A percentile compares a stretch with the other conserved stretches of the same genome.
These are phyloP conservation scores for Macrolepiota albuminosa DNA, from an alignment of 768 basidiomycete genomes.

Conservation along the genomic window DNA sequence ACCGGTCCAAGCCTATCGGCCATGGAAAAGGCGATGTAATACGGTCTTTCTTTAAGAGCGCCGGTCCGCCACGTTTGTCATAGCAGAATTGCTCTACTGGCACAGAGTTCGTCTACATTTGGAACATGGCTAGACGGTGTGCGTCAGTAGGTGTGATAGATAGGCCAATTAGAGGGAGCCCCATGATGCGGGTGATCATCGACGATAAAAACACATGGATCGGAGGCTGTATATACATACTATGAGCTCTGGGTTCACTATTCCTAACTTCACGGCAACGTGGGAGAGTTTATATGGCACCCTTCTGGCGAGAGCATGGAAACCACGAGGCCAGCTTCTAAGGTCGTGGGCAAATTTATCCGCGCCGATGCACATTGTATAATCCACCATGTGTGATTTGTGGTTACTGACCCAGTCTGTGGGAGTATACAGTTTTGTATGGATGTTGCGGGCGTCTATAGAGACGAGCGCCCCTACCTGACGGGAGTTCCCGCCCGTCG, in stretches of 20 bases:
- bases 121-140: neutral
- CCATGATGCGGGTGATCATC: neutral
- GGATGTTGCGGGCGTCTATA: neutral
- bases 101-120: neutral
- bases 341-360: neutral
- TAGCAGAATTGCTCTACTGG: neutral
- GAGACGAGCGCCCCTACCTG: neutral
- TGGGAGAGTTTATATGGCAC: neutral
- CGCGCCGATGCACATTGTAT: neutral
- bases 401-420: neutral
- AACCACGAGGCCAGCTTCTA: conserved; percentile 5
- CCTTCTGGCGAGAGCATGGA: neutral
- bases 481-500: neutral
- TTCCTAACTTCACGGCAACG: conserved; percentile 4
- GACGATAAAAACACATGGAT: neutral
- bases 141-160: neutral
- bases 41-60: neutral
- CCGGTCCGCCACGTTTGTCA: neutral
- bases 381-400: neutral
- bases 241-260: neutral
- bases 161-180: neutral
- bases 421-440: neutral
- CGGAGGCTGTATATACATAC: neutral
- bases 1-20: neutral
- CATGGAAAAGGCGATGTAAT: neutral